phyloP scores from a whole-genome alignment of 768 basidiomycete species.

The Suillus lakei region DNA sequence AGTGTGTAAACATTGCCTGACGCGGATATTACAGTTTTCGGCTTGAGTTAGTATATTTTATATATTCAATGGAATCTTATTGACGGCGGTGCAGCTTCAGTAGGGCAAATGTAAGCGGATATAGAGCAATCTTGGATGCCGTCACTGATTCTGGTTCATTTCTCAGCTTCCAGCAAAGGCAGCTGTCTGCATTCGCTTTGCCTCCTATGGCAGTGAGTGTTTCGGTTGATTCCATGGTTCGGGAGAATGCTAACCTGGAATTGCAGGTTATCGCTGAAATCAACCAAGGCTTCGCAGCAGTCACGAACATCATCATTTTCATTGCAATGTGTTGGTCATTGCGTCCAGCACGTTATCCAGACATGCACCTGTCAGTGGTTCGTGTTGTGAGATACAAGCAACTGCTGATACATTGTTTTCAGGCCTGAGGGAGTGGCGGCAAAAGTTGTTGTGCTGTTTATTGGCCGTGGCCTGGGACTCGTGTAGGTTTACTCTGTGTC shows the following conservation, averaged over 20 bases:
- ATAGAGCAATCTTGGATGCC: background rate
- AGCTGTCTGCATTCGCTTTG: slow-evolving; percentile 25
- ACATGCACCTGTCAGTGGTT: slow-evolving; percentile 19
- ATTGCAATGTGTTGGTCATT: slow-evolving; percentile 24
- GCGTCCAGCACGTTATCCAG: slow-evolving; percentile 22
- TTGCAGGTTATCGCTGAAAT: slow-evolving; percentile 20
- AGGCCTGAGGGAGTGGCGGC: slow-evolving; percentile 21
- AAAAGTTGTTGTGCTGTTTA: background rate
- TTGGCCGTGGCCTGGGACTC: slow-evolving; percentile 28
- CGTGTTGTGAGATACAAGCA: background rate
- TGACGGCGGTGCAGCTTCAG: slow-evolving; percentile 19
- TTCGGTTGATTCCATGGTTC: background rate
- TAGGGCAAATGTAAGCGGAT: slow-evolving; percentile 30
- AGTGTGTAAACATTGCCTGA: slow-evolving; percentile 16
- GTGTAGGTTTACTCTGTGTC: slow-evolving; percentile 21
- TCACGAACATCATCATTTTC: slow-evolving; percentile 20
- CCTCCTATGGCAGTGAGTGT: slow-evolving; percentile 25
- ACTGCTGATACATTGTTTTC: background rate
- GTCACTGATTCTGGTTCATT: slow-evolving; percentile 19
- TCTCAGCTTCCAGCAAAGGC: slow-evolving; percentile 24
- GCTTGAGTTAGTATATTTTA: slow-evolving; percentile 30
- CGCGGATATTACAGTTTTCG: slow-evolving; percentile 26
- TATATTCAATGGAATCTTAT: background rate
- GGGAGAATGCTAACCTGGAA: background rate
- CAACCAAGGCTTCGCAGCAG: slow-evolving; percentile 13